phyloP scores from a whole-genome alignment of 805 yeast genomes.

The Clavispora vitiphila region DNA sequence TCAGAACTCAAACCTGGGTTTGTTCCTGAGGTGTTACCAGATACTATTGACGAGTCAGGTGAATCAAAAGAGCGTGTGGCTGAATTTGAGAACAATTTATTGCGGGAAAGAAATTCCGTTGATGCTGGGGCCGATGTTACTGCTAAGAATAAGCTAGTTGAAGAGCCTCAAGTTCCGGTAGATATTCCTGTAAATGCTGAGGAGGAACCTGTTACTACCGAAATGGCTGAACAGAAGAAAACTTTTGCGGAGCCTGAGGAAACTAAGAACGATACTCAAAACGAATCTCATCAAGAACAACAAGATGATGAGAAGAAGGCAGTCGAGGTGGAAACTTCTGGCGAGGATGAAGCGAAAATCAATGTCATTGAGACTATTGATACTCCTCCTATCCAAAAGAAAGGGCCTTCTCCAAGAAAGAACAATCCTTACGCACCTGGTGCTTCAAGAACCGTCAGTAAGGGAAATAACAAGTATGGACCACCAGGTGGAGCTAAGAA shows the following conservation, averaged over 20 bases:
- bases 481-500: constrained; percentile 4
- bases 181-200: neutral
- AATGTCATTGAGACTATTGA: neutral
- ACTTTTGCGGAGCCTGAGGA: neutral
- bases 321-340: neutral
- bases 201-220: neutral
- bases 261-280: neutral
- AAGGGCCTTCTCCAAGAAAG: constrained; percentile 1
- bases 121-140: neutral
- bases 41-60: neutral
- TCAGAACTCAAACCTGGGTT: neutral
- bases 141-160: neutral
- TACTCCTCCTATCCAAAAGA: constrained; percentile 10
- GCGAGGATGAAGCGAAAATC: neutral
- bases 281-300: neutral
- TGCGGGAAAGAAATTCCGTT: neutral
- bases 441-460: constrained; percentile 7
- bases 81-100: neutral
- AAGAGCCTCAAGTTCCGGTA: neutral
- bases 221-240: neutral
- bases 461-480: constrained; percentile 10
- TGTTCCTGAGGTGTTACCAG: neutral
- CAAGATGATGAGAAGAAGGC: neutral
- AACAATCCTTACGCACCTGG: constrained; percentile 38
- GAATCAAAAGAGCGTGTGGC: neutral